These are phyloP conservation scores for Pinus albicaulis DNA, from an alignment of 75 land plant genomes.

Conservation along the genomic window DNA sequence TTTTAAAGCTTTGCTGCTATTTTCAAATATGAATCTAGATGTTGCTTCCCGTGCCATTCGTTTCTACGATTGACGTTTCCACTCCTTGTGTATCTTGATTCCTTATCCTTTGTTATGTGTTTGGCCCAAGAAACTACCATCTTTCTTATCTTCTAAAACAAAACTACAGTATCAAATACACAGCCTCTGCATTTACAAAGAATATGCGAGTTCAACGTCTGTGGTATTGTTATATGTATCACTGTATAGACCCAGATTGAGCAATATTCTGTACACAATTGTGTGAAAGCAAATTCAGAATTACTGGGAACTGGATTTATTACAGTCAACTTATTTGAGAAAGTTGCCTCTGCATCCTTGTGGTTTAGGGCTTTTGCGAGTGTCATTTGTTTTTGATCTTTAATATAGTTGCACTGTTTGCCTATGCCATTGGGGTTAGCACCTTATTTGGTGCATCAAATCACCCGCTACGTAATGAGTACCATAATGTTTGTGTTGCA, in stretches of 20 bases:
- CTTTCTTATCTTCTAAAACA: too few species aligned
- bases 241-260: not conserved
- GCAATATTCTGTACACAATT: not conserved
- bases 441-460: not conserved
- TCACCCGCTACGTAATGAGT: not conserved
- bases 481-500: constrained; percentile 8
- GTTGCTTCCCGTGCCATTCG: too few species aligned
- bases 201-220: too few species aligned
- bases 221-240: too few species aligned
- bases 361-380: not conserved
- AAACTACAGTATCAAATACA: too few species aligned
- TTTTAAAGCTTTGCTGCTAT: too few species aligned
- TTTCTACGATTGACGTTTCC: too few species aligned
- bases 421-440: not conserved
- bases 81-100: too few species aligned
- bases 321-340: not conserved
- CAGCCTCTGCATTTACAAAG: too few species aligned
- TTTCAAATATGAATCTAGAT: too few species aligned
- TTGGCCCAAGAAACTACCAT: too few species aligned
- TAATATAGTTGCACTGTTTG: not conserved
- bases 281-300: not conserved
- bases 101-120: too few species aligned
- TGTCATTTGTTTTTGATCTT: not conserved
- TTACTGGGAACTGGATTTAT: not conserved
- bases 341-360: not conserved